phyloP scores from a whole-genome alignment of 2,329 filamentous ascomycete species.

The Ophiostoma ips region DNA sequence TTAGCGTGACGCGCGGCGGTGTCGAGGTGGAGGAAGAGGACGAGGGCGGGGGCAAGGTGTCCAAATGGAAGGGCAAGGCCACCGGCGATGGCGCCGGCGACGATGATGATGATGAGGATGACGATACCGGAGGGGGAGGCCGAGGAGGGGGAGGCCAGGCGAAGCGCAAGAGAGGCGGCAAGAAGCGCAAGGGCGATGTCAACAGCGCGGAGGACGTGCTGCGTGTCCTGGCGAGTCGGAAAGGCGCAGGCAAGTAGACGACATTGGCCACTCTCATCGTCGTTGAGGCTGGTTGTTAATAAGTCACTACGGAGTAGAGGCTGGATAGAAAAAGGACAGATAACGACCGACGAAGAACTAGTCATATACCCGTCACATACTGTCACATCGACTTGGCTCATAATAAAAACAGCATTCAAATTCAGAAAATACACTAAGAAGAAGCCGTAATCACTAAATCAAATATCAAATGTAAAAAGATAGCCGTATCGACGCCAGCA shows the following conservation, averaged over 20 bases:
- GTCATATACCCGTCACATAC: too few relatives aligned
- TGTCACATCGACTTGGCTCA: too few relatives aligned
- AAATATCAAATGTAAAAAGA: too few relatives aligned
- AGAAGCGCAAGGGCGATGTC: conserved; percentile 64
- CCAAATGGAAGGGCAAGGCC: conserved; percentile 33
- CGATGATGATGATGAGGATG: conserved; percentile 30
- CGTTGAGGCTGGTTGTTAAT: too few relatives aligned
- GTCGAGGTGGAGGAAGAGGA: conserved; percentile 62
- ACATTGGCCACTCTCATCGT: too few relatives aligned
- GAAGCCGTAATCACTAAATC: too few relatives aligned
- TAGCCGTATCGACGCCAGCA: too few relatives aligned
- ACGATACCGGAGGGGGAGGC: conserved; percentile 21
- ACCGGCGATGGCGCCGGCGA: conserved; percentile 32
- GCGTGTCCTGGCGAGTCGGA: conserved; percentile 54
- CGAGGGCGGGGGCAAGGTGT: conserved; percentile 48
- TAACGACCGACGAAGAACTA: too few relatives aligned
- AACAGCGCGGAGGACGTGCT: conserved; percentile 73
- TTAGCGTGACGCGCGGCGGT: conserved; percentile 79
- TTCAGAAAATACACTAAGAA: too few relatives aligned
- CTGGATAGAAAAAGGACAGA: too few relatives aligned
- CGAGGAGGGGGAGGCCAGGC: conserved; percentile 22
- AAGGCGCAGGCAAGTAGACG: conserved; percentile 11
- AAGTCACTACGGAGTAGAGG: too few relatives aligned
- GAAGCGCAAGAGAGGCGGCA: conserved; percentile 57
- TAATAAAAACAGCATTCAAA: too few relatives aligned